Percentiles rank a stretch among this genome's conserved stretches.
These are phyloP conservation scores for Citrus inodora DNA, from an alignment of 345 rosid species.

Conservation along the genomic window DNA sequence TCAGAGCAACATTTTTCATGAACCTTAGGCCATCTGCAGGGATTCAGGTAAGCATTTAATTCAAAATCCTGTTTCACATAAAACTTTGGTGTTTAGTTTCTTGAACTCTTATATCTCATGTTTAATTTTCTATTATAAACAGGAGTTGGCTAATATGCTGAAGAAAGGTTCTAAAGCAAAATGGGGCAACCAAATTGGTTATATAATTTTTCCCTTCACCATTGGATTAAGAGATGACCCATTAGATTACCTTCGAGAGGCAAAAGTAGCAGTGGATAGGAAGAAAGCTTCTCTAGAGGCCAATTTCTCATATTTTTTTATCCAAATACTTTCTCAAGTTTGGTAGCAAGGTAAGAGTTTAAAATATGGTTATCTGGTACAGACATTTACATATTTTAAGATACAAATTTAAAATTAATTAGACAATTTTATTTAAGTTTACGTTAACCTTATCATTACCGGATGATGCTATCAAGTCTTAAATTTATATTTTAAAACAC, in stretches of 20 bases:
- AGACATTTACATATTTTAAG: too few species aligned
- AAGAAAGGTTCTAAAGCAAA: constrained; percentile 10
- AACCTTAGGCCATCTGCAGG: constrained; percentile 37
- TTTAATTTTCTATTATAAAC: background rate
- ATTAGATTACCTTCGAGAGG: constrained; percentile 26
- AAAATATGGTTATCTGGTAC: too few species aligned
- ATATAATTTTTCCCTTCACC: constrained; percentile 27
- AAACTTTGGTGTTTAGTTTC: too few species aligned
- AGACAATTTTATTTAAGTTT: too few species aligned
- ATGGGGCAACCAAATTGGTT: constrained; percentile 45
- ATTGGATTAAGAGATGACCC: constrained; percentile 33
- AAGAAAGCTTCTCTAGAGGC: constrained; percentile 33
- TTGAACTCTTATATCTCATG: too few species aligned
- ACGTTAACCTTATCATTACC: too few species aligned
- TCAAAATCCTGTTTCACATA: too few species aligned
- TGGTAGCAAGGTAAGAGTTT: constrained; percentile 19
- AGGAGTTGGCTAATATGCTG: constrained; percentile 34
- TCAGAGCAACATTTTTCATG: constrained; percentile 32
- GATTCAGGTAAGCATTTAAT: constrained; percentile 24
- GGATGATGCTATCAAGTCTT: too few species aligned
- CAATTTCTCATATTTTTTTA: background rate
- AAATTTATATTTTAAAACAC: too few species aligned
- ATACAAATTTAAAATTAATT: too few species aligned
- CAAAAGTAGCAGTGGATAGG: constrained; percentile 28
- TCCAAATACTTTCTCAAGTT: background rate